Evolutionary conservation across 2,329 filamentous ascomycete genomes (phyloP).

Genomic region (Aureobasidium sp.): DNA sequence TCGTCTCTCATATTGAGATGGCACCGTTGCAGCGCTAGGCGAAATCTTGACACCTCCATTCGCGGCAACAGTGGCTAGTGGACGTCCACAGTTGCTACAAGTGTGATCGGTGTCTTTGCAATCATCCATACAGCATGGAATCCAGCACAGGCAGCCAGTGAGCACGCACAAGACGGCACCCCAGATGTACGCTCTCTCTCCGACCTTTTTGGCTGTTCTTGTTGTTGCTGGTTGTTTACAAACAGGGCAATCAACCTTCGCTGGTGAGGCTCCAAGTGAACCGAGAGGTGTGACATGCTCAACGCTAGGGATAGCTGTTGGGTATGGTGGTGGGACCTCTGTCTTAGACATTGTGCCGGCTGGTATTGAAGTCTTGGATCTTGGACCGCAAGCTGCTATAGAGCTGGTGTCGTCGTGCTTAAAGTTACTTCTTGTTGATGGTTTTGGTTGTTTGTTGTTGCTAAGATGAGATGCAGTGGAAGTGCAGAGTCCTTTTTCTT

Average conservation of each 20-base stretch:
- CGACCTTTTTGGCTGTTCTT: neutral
- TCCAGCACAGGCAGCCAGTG: conserved; percentile 2
- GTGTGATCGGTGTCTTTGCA: conserved; percentile 1
- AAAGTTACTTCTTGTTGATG: neutral
- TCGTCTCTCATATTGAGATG: neutral
- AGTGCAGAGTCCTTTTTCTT: neutral
- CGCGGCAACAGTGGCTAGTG: neutral
- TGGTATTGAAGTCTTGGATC: neutral
- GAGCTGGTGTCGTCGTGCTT: neutral
- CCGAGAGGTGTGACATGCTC: neutral
- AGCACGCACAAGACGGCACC: neutral
- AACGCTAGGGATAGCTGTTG: neutral
- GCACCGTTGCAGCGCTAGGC: neutral
- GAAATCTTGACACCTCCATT: neutral
- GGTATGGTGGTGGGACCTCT: neutral
- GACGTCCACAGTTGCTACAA: neutral
- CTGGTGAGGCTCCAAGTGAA: neutral
- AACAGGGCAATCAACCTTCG: neutral
- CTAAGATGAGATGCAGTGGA: neutral
- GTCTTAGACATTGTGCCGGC: neutral
- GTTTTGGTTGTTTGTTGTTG: neutral
- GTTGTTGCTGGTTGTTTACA: neutral
- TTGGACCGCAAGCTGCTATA: neutral
- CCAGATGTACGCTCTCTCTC: conserved; percentile 3
- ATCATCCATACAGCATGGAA: neutral